phyloP scores from a whole-genome alignment of 2,329 filamentous ascomycete genomes.

The Aureobasidium sp. region DNA sequence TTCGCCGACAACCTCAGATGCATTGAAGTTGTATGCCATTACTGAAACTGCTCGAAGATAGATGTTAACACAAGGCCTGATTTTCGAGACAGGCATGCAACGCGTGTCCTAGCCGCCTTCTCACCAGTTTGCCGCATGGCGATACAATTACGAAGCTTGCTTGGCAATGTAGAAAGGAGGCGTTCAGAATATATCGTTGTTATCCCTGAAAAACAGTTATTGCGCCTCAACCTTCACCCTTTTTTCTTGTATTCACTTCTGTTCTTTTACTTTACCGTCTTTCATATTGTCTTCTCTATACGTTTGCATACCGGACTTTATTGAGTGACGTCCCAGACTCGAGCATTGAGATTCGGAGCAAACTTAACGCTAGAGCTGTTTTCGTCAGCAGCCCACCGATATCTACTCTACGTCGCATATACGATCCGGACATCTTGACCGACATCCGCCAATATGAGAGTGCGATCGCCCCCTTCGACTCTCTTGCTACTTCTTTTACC shows the following conservation, averaged over 20 bases:
- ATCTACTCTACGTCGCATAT: background rate
- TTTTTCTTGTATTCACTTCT: background rate
- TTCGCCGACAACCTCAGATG: too few species aligned
- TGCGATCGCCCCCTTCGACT: slow-evolving; percentile 38
- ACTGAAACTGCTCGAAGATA: background rate
- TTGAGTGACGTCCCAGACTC: slow-evolving; percentile 19
- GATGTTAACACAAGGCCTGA: background rate
- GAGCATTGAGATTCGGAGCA: background rate
- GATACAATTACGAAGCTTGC: background rate
- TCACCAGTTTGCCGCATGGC: background rate
- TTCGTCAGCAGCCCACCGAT: slow-evolving; percentile 9
- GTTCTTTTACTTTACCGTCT: background rate
- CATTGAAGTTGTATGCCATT: background rate
- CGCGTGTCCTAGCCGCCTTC: background rate
- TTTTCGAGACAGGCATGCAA: background rate
- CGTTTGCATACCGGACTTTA: background rate
- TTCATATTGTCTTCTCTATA: background rate
- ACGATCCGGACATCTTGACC: background rate
- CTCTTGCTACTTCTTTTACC: slow-evolving; percentile 54
- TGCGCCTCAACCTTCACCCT: background rate
- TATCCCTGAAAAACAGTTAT: slow-evolving; percentile 7
- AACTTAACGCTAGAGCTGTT: background rate
- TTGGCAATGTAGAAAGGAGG: slow-evolving; percentile 9
- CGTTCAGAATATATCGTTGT: slow-evolving; percentile 5
- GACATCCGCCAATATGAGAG: slow-evolving; percentile 42